Conservation (phyloP, 2,329 filamentous ascomycete genomes). For the Fusarium circinatum region DNA sequence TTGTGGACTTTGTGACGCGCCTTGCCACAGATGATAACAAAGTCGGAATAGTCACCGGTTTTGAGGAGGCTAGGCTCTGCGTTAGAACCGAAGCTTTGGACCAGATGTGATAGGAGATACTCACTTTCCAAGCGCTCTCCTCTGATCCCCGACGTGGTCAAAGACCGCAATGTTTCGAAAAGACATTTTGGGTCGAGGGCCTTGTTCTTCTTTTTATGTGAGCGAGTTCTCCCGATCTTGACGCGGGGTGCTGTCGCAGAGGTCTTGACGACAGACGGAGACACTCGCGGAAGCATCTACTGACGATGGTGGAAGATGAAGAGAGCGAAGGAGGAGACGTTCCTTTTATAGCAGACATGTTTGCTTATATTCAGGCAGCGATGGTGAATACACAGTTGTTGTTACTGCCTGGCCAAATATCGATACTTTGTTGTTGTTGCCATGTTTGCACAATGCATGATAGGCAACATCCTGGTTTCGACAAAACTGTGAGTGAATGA, state of each 20-base stretch:
- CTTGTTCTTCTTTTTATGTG: too few species aligned
- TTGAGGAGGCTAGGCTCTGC: background rate
- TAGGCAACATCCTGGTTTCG: background rate
- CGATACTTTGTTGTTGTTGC: fast-evolving
- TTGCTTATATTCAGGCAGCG: background rate
- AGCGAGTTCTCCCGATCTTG: too few species aligned
- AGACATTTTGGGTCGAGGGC: background rate
- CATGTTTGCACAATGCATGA: background rate
- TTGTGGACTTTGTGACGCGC: background rate
- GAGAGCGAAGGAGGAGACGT: too few species aligned
- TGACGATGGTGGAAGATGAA: too few species aligned
- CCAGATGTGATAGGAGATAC: background rate
- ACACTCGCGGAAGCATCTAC: too few species aligned
- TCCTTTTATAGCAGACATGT: background rate
- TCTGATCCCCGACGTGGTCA: background rate
- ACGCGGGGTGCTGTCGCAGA: fast-evolving
- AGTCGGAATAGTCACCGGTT: background rate
- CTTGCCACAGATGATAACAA: background rate
- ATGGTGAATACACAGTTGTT: too few species aligned
- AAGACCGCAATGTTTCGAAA: too few species aligned
- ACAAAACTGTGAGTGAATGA: background rate
- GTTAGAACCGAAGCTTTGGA: fast-evolving
- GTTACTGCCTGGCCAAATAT: too few species aligned
- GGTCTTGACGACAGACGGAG: background rate
- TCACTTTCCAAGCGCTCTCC: background rate